These are phyloP conservation scores for Isatis tinctoria DNA, from an alignment of 345 rosid species.

Conservation along the genomic window DNA sequence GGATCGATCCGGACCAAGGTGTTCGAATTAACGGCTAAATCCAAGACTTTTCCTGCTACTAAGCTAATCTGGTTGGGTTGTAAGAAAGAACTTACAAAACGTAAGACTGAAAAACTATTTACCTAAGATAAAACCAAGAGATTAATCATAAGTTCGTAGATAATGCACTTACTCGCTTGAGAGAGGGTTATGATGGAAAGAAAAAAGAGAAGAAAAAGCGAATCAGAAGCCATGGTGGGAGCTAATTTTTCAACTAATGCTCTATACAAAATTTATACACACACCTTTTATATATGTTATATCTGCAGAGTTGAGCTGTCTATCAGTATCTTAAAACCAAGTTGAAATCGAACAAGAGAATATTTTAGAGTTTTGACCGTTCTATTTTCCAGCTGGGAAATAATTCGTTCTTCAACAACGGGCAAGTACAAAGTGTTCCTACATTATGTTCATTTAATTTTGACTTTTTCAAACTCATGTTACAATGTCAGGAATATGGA, in stretches of 20 bases:
- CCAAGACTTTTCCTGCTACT: neutral
- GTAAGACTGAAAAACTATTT: neutral
- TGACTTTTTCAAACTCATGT: neutral
- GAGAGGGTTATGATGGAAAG: conserved; percentile 4
- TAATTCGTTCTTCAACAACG: neutral
- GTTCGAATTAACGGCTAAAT: neutral
- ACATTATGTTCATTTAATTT: neutral
- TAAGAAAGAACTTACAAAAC: neutral
- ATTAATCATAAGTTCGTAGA: neutral
- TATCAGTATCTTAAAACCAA: neutral
- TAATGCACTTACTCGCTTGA: conserved; percentile 12
- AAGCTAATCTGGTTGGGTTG: neutral
- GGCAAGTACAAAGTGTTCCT: neutral
- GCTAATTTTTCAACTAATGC: neutral
- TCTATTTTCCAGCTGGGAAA: neutral
- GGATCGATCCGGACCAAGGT: neutral
- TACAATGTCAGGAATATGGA: neutral
- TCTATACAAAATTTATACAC: neutral
- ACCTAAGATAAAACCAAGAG: neutral
- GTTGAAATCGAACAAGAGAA: neutral
- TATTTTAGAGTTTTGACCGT: neutral
- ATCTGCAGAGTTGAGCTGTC: neutral
- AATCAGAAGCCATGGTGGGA: conserved; percentile 6
- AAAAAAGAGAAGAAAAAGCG: conserved; percentile 1
- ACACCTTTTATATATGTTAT: neutral